phyloP scores from a whole-genome alignment of 495 filamentous ascomycete species.

The Aspergillus ellipticus region DNA sequence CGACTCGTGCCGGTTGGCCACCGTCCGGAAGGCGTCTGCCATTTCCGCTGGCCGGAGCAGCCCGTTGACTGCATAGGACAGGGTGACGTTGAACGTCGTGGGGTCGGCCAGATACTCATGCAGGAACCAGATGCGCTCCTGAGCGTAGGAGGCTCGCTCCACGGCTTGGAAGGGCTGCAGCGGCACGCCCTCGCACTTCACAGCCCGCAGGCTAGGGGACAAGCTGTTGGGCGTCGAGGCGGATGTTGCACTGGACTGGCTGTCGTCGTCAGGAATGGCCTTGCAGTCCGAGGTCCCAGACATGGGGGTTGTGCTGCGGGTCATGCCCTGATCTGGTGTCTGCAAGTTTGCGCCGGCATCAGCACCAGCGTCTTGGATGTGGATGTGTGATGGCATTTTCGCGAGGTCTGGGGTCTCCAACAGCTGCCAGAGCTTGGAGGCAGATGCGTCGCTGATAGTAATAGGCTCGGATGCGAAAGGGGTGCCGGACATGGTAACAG shows the following conservation, averaged over 20 bases:
- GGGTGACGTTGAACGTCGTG: background rate
- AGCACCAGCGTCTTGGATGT: too few species aligned
- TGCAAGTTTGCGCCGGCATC: too few species aligned
- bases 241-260: background rate
- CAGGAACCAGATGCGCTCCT: background rate
- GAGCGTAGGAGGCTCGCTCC: background rate
- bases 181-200: background rate
- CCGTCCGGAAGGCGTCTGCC: background rate
- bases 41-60: background rate
- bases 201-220: background rate
- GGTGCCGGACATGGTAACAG: too few species aligned
- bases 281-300: background rate
- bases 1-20: background rate
- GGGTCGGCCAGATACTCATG: background rate
- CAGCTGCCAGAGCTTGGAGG: too few species aligned
- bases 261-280: too few species aligned
- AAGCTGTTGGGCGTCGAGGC: background rate
- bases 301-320: background rate
- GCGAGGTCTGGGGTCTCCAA: too few species aligned
- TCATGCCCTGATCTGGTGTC: too few species aligned
- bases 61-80: background rate
- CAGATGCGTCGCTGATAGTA: too few species aligned
- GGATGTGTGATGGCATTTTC: too few species aligned
- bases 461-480: too few species aligned
- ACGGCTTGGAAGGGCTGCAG: background rate